Conservation (phyloP, 2,329 filamentous ascomycete species). For the Aspergillus clavatus region DNA sequence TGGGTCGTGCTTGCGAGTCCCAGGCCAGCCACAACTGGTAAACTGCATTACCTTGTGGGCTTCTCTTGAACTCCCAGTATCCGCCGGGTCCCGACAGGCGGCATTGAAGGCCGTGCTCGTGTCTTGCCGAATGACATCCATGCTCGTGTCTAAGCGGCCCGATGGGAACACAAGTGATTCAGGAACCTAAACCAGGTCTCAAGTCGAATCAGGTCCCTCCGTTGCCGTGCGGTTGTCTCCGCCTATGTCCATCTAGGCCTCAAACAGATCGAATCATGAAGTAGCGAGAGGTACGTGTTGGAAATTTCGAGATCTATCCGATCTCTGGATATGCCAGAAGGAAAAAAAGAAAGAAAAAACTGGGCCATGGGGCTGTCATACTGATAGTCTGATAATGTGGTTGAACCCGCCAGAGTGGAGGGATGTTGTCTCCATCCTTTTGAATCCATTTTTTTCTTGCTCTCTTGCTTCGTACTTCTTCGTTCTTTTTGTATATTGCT, state of each 20-base stretch:
- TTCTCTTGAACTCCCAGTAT: too few species aligned
- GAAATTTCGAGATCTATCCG: neutral
- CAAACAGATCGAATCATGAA: neutral
- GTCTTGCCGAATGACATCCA: neutral
- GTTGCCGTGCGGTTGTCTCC: neutral
- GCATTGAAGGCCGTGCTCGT: neutral
- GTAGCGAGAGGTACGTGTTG: neutral
- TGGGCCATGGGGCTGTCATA: too few species aligned
- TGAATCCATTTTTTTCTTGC: too few species aligned
- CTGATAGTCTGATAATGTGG: too few species aligned
- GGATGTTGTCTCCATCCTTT: too few species aligned
- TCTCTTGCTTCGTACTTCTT: neutral
- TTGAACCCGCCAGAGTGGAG: too few species aligned
- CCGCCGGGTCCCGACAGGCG: neutral
- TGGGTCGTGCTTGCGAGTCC: conserved; percentile 23
- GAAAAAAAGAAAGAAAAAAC: too few species aligned
- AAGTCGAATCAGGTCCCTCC: neutral
- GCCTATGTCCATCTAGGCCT: neutral
- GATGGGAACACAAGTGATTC: neutral
- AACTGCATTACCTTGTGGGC: neutral
- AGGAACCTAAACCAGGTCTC: neutral
- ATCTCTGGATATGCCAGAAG: too few species aligned
- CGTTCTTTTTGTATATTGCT: neutral
- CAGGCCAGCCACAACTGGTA: neutral
- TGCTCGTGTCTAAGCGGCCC: neutral